These are phyloP conservation scores for Aspergillus fumigatiaffinis DNA, from an alignment of 2,329 filamentous ascomycete genomes.

Conservation along the genomic window DNA sequence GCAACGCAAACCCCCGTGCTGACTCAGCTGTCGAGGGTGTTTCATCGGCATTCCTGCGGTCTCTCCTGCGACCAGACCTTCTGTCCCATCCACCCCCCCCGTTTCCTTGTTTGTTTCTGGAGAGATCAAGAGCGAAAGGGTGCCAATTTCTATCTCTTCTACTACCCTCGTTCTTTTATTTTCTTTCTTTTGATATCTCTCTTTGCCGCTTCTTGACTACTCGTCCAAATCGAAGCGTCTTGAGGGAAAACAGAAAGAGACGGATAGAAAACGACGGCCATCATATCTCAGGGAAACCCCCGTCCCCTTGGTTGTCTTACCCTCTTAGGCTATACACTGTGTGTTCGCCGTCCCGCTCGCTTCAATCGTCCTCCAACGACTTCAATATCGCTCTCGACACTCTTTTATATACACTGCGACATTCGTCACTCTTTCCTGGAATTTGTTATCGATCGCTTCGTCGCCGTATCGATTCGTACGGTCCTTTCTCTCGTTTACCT, in stretches of 20 bases:
- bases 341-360: conserved; percentile 33
- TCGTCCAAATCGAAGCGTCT: background rate
- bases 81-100: conserved; percentile 5
- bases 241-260: background rate
- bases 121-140: background rate
- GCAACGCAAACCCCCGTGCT: conserved; percentile 8
- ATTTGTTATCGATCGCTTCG: conserved; percentile 10
- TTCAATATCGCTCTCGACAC: conserved; percentile 10
- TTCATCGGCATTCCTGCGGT: conserved; percentile 20
- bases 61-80: conserved; percentile 15
- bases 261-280: background rate
- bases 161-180: background rate
- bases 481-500: conserved; percentile 14
- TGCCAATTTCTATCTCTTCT: background rate
- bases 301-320: conserved; percentile 6
- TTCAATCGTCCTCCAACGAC: conserved; percentile 12
- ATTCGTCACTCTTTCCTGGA: conserved; percentile 8
- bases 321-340: conserved; percentile 25
- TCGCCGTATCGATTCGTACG: conserved; percentile 13
- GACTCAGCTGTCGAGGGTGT: conserved; percentile 16
- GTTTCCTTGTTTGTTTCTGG: background rate
- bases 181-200: background rate
- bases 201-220: background rate
- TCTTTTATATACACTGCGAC: conserved; percentile 12
- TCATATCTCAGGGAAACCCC: conserved; percentile 3